These are phyloP conservation scores for Sextonia rubra DNA, from an alignment of 164 flowering plant genomes.

Conservation along the genomic window DNA sequence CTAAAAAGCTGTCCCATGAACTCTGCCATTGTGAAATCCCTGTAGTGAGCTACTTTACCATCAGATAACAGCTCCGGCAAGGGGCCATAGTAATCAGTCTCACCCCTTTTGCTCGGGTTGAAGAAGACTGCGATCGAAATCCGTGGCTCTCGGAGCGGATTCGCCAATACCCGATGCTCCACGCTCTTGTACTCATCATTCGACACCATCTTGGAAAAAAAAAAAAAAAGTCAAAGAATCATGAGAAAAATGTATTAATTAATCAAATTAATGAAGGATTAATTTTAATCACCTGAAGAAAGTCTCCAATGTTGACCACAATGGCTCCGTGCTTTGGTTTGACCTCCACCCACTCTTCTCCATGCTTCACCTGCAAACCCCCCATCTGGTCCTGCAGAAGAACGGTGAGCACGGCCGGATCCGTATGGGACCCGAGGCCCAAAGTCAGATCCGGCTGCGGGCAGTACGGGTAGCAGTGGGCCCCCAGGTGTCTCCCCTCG, in stretches of 20 bases:
- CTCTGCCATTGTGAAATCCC: slow-evolving; percentile 16
- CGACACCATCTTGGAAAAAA: slow-evolving; percentile 19
- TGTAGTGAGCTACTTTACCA: slow-evolving; percentile 9
- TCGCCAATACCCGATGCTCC: slow-evolving; percentile 25
- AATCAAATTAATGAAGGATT: not conserved
- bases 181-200: slow-evolving; percentile 21
- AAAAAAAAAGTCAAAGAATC: not conserved
- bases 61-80: slow-evolving; percentile 19
- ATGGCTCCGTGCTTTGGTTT: slow-evolving; percentile 55
- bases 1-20: slow-evolving; percentile 1
- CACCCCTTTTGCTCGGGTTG: slow-evolving; percentile 3
- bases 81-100: slow-evolving; percentile 13
- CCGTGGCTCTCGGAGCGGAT: slow-evolving; percentile 12
- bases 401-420: slow-evolving; percentile 57
- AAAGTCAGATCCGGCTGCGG: slow-evolving; percentile 69
- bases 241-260: too few species aligned
- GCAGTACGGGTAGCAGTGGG: slow-evolving; percentile 64
- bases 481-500: slow-evolving; percentile 39
- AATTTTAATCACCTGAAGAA: slow-evolving; percentile 46
- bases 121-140: slow-evolving; percentile 16
- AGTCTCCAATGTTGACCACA: slow-evolving; percentile 56
- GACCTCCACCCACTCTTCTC: slow-evolving; percentile 54
- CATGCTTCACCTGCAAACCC: slow-evolving; percentile 58
- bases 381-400: slow-evolving; percentile 50
- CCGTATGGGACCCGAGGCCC: slow-evolving; percentile 56